Evolutionary conservation across 306 rosid genomes (phyloP), one percentile per base, ranked within the genome.

Genomic region (Calophaca sinica): DNA sequence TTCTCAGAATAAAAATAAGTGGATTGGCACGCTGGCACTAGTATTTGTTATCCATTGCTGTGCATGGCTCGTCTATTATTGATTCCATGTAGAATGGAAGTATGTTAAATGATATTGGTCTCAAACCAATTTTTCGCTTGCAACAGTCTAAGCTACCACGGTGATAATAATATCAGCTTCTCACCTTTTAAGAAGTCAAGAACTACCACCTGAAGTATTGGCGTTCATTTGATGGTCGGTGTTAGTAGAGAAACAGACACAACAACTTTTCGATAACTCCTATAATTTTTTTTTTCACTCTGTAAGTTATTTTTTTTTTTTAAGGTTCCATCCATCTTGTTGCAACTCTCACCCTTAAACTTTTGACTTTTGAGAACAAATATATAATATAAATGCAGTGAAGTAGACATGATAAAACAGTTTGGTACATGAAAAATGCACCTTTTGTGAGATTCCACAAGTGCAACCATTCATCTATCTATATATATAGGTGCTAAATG

Each of bases 401-500:
- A 63, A 72, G n/a, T 9, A 54, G 45, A 14, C 68, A 70, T 55
- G 78, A 55, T 33, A 20, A 26, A 50, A 11, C 70, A 31, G 72
- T 9, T 80, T 9, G 61, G 63, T 39, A 58, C 36, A 60, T 45
- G 39, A 13, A 39, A 32, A 51, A 35, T 33, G 73, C 53, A 10
- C 29, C 65, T 46, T 57, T 11, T 51, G 62, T 33, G 74, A 62
- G 13, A 75, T 75, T 72, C 74, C 79, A 51, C 46, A 74, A 11
- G 46, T 51, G 67, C 76, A 67, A 26, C 72, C 53, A 76, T 68
- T 58, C 9, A 70, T 76, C 66, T 72, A 77, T 61, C 50, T 76
- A 31, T 58, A 13, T 48, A 62, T 20, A 20, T 20, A 20, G 75
- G 77, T 83, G 79, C 73, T 83, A 73, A 68, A 49, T 80, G 62